Evolutionary conservation across 495 filamentous ascomycete species (phyloP).

Genomic region (Penicillium odoratum): DNA sequence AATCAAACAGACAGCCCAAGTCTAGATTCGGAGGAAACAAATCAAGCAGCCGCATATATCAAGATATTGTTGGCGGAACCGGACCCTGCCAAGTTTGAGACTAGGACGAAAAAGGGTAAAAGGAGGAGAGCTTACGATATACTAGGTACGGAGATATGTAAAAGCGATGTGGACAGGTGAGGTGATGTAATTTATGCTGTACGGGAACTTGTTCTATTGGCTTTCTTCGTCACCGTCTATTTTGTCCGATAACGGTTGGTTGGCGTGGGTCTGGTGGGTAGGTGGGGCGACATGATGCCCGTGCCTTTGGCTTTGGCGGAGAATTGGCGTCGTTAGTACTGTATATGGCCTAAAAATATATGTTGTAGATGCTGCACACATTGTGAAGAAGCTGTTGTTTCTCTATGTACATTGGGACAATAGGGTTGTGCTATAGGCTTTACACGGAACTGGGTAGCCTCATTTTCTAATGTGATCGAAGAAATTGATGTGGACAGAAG

Average conservation of each 20-base stretch:
- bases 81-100: background rate
- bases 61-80: background rate
- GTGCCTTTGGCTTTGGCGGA: background rate
- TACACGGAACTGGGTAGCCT: background rate
- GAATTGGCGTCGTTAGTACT: background rate
- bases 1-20: background rate
- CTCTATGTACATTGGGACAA: no score
- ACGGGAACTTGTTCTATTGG: background rate
- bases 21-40: constrained; percentile 1
- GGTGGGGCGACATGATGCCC: no score
- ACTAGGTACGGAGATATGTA: background rate
- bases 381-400: no score
- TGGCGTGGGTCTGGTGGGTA: background rate
- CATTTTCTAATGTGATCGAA: background rate
- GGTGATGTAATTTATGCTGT: background rate
- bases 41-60: background rate
- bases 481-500: background rate
- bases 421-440: background rate
- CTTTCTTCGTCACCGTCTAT: background rate
- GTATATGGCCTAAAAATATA: no score
- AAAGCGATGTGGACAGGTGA: no score
- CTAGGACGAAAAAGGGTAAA: constrained; percentile 5
- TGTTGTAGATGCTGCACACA: no score
- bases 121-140: constrained; percentile 2
- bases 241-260: background rate